Conservation (phyloP, 768 basidiomycete species). For the Pholiota conissans region DNA sequence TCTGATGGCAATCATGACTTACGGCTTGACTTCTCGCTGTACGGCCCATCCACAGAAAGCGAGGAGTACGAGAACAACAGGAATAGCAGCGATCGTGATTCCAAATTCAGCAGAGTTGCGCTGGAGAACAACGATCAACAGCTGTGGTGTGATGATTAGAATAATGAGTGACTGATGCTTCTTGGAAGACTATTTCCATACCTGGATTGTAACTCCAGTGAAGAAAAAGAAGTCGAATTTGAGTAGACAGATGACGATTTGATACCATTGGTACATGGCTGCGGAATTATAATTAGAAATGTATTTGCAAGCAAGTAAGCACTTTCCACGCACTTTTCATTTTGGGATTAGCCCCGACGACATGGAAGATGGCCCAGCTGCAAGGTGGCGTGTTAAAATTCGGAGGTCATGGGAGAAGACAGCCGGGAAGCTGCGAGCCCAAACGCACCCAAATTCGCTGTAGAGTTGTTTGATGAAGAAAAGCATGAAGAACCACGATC, state of each 20-base stretch:
- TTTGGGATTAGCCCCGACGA: slow-evolving; percentile 82
- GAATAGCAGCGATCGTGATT: slow-evolving; percentile 80
- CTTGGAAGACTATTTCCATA: slow-evolving; percentile 15
- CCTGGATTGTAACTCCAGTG: slow-evolving; percentile 88
- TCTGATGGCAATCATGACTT: slow-evolving; percentile 17
- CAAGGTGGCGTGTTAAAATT: neutral
- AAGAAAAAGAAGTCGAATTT: slow-evolving; percentile 93
- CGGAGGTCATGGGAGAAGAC: neutral
- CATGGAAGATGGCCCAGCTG: slow-evolving; percentile 91
- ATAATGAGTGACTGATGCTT: neutral
- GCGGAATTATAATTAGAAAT: slow-evolving; percentile 12
- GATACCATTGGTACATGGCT: slow-evolving; percentile 91
- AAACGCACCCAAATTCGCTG: slow-evolving; percentile 78
- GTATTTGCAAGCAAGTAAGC: neutral
- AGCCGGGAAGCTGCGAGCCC: slow-evolving; percentile 6
- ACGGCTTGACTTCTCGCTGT: slow-evolving; percentile 82
- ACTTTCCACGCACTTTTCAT: slow-evolving; percentile 66
- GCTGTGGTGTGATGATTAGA: slow-evolving; percentile 36
- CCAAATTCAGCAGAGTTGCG: slow-evolving; percentile 73
- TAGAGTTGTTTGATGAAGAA: slow-evolving; percentile 74
- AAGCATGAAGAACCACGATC: slow-evolving; percentile 63
- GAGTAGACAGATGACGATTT: slow-evolving; percentile 83
- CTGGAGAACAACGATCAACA: slow-evolving; percentile 76
- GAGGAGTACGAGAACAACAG: slow-evolving; percentile 70
- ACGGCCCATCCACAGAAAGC: slow-evolving; percentile 68